Evolutionary conservation across 495 filamentous ascomycete genomes (phyloP), one percentile per base, ranked within the genome.

Genomic region (Neurospora sp.): DNA sequence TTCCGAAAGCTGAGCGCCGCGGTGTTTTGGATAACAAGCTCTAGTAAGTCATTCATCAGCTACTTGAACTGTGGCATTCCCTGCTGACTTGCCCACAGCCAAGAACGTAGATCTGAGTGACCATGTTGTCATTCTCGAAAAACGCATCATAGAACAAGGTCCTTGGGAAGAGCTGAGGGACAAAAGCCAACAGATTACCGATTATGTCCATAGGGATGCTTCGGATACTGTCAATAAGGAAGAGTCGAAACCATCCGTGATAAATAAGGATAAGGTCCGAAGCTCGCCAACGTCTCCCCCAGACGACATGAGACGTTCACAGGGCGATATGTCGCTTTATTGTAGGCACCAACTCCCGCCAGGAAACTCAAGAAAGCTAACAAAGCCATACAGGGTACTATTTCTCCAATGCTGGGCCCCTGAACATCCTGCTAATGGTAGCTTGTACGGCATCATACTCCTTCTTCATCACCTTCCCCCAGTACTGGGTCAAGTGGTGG

Each of bases 331-430:
- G 0, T 77, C 73, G 5, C 76, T 81, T 0, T 81, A 81, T n/a
- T 39, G 79, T 81, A 35, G 23, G 75, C 62, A 16, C 6, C 40
- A 7, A 6, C n/a, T n/a, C 1, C 14, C 4, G 0, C 20, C 20
- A 27, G 20, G 20, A 27, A 27, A 27, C 11, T 4, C 49, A 6
- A 69, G 49, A 23, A 27, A 2, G 23, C 11, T 60, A 60, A 60
- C 49, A 14, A 9, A 27, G 49, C 23, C 20, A 14, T 27, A 27
- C 12, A 86, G 84, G 81, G 0, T 92, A 90, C 76, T 92, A 92
- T 72, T 78, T 90, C 31, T 78, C 79, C 10, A 84, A 84, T 8
- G 84, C 88, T 35, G 89, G 90, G 0, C 79, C 84, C 4, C 71
- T 75, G 0, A 87, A 88, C 8, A 27, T 87, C 4, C 40, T 83